Base-by-base conservation (phyloP, 345 rosid genomes). In the Eutrema yunnanense region DNA sequence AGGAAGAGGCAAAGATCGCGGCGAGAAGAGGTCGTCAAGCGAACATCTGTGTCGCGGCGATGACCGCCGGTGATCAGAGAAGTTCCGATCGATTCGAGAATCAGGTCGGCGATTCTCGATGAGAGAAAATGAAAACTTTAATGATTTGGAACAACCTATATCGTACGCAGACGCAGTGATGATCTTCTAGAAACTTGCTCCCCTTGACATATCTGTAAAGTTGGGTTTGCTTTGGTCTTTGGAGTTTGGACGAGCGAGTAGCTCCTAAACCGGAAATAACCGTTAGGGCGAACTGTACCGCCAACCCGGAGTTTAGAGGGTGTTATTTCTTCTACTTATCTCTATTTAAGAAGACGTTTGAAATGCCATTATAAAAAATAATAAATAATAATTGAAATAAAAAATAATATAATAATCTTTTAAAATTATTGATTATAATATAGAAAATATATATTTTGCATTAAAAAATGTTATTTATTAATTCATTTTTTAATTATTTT, bases 181-280 rank as follows among this genome's bases (percentile, higher is more conserved):
- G 67, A 40, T 57, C 66, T 57, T 65, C 77, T 65, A 66, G 67
- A 59, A 73, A 55, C 47, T 66, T 26, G 48, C 67, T 74, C 32
- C 52, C 57, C 78, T 73, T 73, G 61, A 73, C 78, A 57, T 65
- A 38, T 73, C 60, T 50, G 73, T 59, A 42, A 74, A 59, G 73
- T 53, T 32, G 11, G 33, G 54, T 68, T 67, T 60, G 73, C 57
- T 53, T 75, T 61, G 50, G 16, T 64, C 74, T 67, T 74, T 42
- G 12, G 73, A 40, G 64, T 67, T 74, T 42, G 12, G 73, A 40
- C 44, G 38, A 49, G 6, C 44, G 4, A 62, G n/a, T 36, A 12
- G 53, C 19, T 54, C 44, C 27, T 69, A 2, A 47, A 69, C 79
- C 79, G 74, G 46, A 43, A 0, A 54, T 0, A 69, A 62, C 79